phyloP scores from a whole-genome alignment of 2,329 filamentous ascomycete genomes.

The Thermoascus crustaceus region DNA sequence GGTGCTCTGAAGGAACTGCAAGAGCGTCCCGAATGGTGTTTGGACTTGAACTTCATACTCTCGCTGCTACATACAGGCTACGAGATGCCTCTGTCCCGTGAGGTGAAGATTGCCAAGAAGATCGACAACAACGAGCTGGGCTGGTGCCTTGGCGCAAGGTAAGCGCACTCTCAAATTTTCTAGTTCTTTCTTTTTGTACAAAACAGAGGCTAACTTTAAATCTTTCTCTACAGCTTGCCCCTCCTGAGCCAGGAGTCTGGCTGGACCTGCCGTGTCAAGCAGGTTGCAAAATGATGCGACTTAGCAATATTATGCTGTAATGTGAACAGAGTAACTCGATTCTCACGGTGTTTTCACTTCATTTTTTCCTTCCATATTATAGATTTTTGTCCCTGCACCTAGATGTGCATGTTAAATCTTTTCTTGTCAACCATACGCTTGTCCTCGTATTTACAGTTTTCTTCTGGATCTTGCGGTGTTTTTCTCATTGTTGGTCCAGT shows the following conservation, averaged over 20 bases:
- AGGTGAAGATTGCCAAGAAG: slow-evolving; percentile 98
- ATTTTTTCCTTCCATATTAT: no score
- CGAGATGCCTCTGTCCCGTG: slow-evolving; percentile 92
- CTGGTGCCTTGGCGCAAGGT: slow-evolving; percentile 97
- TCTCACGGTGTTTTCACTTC: no score
- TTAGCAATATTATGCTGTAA: slow-evolving; percentile 1
- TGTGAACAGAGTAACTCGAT: no score
- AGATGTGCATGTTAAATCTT: no score
- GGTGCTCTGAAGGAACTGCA: slow-evolving; percentile 71
- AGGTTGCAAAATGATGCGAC: slow-evolving; percentile 56
- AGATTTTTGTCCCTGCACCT: no score
- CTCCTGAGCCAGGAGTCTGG: slow-evolving; percentile 73
- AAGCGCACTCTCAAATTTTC: slow-evolving; percentile 28
- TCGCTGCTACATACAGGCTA: slow-evolving; percentile 90
- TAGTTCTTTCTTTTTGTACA: slow-evolving; percentile 4
- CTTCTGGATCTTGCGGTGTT: no score
- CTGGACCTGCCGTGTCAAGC: slow-evolving; percentile 79
- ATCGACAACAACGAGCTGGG: slow-evolving; percentile 94
- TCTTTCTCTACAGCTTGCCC: slow-evolving; percentile 56
- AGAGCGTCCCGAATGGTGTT: slow-evolving; percentile 79
- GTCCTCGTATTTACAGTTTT: no score
- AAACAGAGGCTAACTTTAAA: slow-evolving; percentile 28
- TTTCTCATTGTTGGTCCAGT: no score
- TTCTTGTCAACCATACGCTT: no score
- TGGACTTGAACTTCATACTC: slow-evolving; percentile 96